Evolutionary conservation across 257 asterid genomes (phyloP).

Genomic region (Solanum virginianum): DNA sequence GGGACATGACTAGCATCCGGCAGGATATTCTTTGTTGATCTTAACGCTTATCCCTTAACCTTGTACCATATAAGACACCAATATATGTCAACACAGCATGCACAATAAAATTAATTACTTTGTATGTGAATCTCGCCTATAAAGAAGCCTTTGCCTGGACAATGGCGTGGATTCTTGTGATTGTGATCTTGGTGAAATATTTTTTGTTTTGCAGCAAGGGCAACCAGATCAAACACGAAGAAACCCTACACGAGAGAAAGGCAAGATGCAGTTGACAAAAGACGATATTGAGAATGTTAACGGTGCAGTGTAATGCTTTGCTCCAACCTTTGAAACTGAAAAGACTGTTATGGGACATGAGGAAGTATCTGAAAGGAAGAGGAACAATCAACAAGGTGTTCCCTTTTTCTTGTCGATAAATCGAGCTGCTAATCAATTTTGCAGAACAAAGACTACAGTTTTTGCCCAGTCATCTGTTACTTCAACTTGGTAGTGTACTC

Average conservation of each 20-base stretch:
- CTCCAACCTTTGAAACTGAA: neutral
- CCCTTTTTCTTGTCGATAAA: neutral
- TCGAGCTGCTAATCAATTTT: neutral
- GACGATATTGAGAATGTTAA: slow-evolving; percentile 45
- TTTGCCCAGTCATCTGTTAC: neutral
- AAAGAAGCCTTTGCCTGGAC: neutral
- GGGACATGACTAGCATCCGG: neutral
- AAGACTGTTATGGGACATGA: neutral
- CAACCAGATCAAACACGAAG: slow-evolving; percentile 35
- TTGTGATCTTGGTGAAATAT: neutral
- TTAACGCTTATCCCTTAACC: neutral
- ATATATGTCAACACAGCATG: neutral
- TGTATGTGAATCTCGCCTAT: neutral
- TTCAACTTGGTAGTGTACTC: neutral
- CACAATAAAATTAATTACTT: neutral
- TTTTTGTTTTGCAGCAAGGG: slow-evolving; percentile 44
- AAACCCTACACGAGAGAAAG: slow-evolving; percentile 39
- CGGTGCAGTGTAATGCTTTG: slow-evolving; percentile 5
- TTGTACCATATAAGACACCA: neutral
- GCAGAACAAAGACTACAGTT: neutral
- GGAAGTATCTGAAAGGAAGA: neutral
- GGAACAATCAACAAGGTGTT: neutral
- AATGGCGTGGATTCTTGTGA: neutral
- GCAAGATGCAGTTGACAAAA: slow-evolving; percentile 61
- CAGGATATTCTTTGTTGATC: neutral